These are phyloP conservation scores for Powellomyces hirtus DNA, from an alignment of 192 early-diverging fungal genomes.

Conservation along the genomic window DNA sequence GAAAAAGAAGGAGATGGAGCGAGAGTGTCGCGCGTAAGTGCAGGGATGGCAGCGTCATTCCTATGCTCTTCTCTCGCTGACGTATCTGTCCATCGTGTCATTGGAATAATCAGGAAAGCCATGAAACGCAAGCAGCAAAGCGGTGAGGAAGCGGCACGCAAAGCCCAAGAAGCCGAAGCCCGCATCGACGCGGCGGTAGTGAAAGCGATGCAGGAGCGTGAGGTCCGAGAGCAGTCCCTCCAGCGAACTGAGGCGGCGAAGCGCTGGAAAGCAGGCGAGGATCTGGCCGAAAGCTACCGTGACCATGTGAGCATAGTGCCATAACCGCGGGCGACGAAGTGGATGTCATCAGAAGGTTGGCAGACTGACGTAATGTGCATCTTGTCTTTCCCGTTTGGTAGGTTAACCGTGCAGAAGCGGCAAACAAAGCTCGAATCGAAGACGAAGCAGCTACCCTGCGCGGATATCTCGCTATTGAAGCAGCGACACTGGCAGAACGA, in stretches of 20 bases:
- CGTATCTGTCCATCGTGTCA: too few species aligned
- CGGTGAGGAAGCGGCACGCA: slow-evolving; percentile 23
- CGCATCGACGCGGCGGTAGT: slow-evolving; percentile 30
- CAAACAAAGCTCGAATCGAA: background rate
- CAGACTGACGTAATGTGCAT: too few species aligned
- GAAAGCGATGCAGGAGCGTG: slow-evolving; percentile 26
- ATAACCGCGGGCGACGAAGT: too few species aligned
- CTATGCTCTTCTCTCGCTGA: too few species aligned
- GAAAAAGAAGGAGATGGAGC: slow-evolving; percentile 37
- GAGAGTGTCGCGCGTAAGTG: slow-evolving; percentile 37
- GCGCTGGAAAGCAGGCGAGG: slow-evolving; percentile 22
- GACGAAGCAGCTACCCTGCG: slow-evolving; percentile 9
- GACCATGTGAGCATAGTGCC: slow-evolving; percentile 31
- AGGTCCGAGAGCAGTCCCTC: slow-evolving; percentile 5
- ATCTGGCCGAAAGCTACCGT: slow-evolving; percentile 21
- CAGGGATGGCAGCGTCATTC: too few species aligned
- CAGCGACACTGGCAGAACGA: background rate
- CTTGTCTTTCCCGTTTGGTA: slow-evolving; percentile 6
- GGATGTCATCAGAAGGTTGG: too few species aligned
- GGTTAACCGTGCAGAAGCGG: slow-evolving; percentile 1
- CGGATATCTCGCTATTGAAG: slow-evolving; percentile 18
- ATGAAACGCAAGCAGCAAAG: slow-evolving; percentile 19
- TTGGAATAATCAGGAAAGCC: slow-evolving; percentile 37
- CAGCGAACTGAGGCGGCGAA: slow-evolving; percentile 4
- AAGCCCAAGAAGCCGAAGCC: slow-evolving; percentile 19